Evolutionary conservation across 2,329 filamentous ascomycete species (phyloP).

Genomic region (Penicillium decumbens): DNA sequence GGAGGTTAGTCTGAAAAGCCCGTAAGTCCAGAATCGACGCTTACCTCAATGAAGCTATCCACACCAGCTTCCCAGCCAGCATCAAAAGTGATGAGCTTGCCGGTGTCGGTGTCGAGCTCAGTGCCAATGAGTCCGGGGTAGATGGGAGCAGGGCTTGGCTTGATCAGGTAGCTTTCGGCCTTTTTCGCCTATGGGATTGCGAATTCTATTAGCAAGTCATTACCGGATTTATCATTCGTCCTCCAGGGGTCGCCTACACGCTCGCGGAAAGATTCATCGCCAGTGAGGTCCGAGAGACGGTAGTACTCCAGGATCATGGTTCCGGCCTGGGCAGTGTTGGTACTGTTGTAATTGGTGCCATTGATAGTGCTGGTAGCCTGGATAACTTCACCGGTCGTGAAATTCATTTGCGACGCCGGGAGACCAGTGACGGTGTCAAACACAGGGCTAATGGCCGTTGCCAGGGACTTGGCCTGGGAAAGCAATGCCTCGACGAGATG

Average conservation of each 20-base stretch:
- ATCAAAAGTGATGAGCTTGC: conserved; percentile 21
- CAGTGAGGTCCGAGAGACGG: conserved; percentile 22
- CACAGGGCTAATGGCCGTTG: conserved; percentile 17
- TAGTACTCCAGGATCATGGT: conserved; percentile 22
- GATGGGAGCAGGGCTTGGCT: conserved; percentile 17
- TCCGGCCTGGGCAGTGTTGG: conserved; percentile 22
- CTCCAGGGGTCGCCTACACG: neutral
- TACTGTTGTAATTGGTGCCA: conserved; percentile 19
- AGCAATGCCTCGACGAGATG: conserved; percentile 18
- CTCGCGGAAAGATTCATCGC: conserved; percentile 19
- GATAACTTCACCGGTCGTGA: conserved; percentile 11
- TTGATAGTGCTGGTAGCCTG: conserved; percentile 14
- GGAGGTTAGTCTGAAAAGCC: neutral
- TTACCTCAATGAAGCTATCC: conserved; percentile 23
- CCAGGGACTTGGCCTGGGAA: conserved; percentile 18
- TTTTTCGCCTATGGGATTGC: conserved; percentile 11
- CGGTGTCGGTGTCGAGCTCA: conserved; percentile 18
- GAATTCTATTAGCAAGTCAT: neutral
- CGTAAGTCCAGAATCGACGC: neutral
- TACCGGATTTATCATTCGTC: neutral
- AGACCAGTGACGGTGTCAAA: conserved; percentile 19
- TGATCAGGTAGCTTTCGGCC: conserved; percentile 18
- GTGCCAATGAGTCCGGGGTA: conserved; percentile 22
- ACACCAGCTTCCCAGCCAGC: conserved; percentile 22
- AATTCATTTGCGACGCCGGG: conserved; percentile 14